Evolutionary conservation across 2,329 filamentous ascomycete species (phyloP), one percentile per base, ranked within the genome.

Genomic region (Graphium sp.): DNA sequence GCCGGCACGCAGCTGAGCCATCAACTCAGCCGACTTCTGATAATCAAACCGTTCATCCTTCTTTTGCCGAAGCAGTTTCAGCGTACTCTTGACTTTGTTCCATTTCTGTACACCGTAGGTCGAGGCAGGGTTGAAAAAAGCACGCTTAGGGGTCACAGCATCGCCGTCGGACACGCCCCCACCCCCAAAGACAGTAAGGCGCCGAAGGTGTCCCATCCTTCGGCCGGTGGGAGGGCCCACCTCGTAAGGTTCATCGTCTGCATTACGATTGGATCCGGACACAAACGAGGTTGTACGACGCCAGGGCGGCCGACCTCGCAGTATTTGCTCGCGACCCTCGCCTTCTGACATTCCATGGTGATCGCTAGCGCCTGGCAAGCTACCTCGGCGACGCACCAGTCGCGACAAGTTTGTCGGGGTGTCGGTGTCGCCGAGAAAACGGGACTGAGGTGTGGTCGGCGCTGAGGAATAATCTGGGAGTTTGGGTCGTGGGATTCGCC

Each of bases 1-100:
- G 30, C 84, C 89, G 24, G 89, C 91, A 27, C 89, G 70, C 21
- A 98, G 60, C 51, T 98, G 89, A 2, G 89, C 89, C 69, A 98
- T 87, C 26, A 98, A 62, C 49, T 98, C 89, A 3, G 89, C 84
- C 7, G 87, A 95, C 49, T 95, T 98, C 44, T 80, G 76, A 45
- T 89, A 84, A 48, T 98, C 89, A 35, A 94, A 78, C 24, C 79
- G 77, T 31, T 94, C 83, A 30, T 82, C 78, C 48, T 81, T 92
- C 49, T 77, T 81, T 41, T 80, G 73, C 36, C 82, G 73, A 34
- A 92, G 60, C 32, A 75, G 55, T 46, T 82, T 85, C 26, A 95
- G 54, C 1, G 84, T 85, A 39, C 82, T 82, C 55, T 94, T 95
- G 43, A 98, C 69, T 45, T 91, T 81, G 37, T 75, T 76, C 89